Percentiles rank a stretch among this genome's conserved stretches.
These are phyloP conservation scores for Mangifera indica DNA, from an alignment of 345 rosid genomes.

Conservation along the genomic window DNA sequence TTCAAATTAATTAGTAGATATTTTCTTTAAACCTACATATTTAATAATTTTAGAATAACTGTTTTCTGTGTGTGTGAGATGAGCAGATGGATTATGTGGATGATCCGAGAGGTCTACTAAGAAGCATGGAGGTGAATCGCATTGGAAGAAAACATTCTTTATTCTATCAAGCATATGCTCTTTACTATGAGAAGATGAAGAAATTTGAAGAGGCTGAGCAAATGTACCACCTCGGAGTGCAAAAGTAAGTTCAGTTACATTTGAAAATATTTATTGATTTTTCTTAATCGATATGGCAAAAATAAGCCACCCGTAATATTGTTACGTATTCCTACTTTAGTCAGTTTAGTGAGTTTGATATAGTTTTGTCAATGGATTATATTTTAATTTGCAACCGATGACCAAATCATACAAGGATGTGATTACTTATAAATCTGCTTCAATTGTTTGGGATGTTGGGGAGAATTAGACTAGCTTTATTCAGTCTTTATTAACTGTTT, in stretches of 20 bases:
- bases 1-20: background rate
- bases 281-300: too few species aligned
- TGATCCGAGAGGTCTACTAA: slow-evolving; percentile 68
- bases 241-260: slow-evolving; percentile 54
- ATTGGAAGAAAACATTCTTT: slow-evolving; percentile 67
- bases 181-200: slow-evolving; percentile 81
- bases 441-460: background rate
- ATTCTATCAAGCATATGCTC: slow-evolving; percentile 91
- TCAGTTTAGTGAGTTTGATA: too few species aligned
- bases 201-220: slow-evolving; percentile 84
- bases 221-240: slow-evolving; percentile 76
- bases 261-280: background rate
- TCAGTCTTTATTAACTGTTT: slow-evolving; percentile 11
- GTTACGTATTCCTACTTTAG: too few species aligned
- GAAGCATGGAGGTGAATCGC: slow-evolving; percentile 68
- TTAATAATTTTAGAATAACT: background rate
- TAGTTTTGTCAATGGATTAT: background rate
- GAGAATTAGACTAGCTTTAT: slow-evolving; percentile 10
- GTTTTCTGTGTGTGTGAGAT: slow-evolving; percentile 1
- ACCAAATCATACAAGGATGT: background rate
- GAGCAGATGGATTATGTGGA: slow-evolving; percentile 89
- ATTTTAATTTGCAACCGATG: background rate
- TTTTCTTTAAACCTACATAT: background rate
- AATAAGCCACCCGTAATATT: too few species aligned
- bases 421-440: background rate